Percentiles rank a stretch among this genome's conserved stretches.
Evolutionary conservation across 139 green algal species (phyloP).

Genomic region (Coelastrella sp.): DNA sequence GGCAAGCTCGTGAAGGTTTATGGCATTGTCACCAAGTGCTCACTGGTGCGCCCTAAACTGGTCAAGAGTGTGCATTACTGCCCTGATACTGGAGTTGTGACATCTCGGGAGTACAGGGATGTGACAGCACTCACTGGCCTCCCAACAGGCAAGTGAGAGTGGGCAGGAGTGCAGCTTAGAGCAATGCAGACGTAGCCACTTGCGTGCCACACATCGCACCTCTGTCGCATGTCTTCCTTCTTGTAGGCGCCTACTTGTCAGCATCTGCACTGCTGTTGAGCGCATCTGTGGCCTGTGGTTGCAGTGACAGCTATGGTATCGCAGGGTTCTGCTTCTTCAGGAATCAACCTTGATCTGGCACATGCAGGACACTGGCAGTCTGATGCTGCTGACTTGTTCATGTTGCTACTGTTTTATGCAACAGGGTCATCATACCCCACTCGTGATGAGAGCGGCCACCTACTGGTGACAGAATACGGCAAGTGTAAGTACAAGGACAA

Average conservation of each 20-base stretch:
- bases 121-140: slow-evolving; percentile 83
- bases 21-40: slow-evolving; percentile 96
- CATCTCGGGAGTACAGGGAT: slow-evolving; percentile 89
- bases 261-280: not conserved
- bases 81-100: slow-evolving; percentile 77
- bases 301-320: too few species aligned
- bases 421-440: slow-evolving; percentile 86
- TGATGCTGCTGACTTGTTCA: not conserved
- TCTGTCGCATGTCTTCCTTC: not conserved
- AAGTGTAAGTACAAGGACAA: slow-evolving; percentile 94
- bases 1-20: slow-evolving; percentile 91
- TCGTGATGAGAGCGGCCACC: slow-evolving; percentile 85
- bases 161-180: too few species aligned
- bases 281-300: too few species aligned
- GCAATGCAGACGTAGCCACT: too few species aligned
- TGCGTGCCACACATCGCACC: too few species aligned
- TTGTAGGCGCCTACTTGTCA: too few species aligned
- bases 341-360: too few species aligned
- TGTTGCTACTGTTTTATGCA: not conserved
- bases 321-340: too few species aligned
- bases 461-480: slow-evolving; percentile 95
- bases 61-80: slow-evolving; percentile 93
- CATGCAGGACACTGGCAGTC: not conserved
- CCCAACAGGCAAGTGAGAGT: slow-evolving; percentile 50
- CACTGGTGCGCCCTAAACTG: slow-evolving; percentile 92